A percentile compares a stretch with the other conserved stretches of the same genome.
These are phyloP conservation scores for Zygosaccharomyces sapae DNA, from an alignment of 1,139 yeast genomes.

Conservation along the genomic window DNA sequence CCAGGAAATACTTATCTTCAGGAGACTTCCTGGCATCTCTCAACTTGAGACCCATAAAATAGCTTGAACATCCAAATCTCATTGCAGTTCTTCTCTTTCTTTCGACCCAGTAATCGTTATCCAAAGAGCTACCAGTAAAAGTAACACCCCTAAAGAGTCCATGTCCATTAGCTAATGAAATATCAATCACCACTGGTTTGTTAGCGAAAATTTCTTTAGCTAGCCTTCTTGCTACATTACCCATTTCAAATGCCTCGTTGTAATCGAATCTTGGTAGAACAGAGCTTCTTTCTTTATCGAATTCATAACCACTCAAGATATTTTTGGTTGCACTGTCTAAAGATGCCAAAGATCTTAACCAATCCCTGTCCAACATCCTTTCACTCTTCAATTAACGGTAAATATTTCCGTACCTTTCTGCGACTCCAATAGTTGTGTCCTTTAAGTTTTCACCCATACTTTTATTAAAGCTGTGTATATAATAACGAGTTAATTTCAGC, in stretches of 20 bases:
- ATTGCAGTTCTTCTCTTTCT: constrained; percentile 52
- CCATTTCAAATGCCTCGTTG: constrained; percentile 29
- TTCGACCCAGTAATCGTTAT: constrained; percentile 57
- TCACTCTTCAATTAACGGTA: neutral
- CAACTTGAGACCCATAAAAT: constrained; percentile 48
- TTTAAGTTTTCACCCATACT: neutral
- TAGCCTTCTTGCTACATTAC: constrained; percentile 21
- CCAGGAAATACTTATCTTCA: constrained; percentile 41
- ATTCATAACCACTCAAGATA: neutral
- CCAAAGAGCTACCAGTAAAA: constrained; percentile 44
- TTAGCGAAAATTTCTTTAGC: constrained; percentile 26
- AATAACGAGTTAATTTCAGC: neutral
- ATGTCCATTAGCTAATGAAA: constrained; percentile 49
- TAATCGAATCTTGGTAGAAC: constrained; percentile 18
- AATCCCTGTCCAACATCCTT: constrained; percentile 3
- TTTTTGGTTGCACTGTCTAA: neutral
- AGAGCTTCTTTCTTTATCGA: constrained; percentile 3
- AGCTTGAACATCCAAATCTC: constrained; percentile 52
- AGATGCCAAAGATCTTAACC: constrained; percentile 2
- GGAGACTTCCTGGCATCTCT: constrained; percentile 19
- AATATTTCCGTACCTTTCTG: neutral
- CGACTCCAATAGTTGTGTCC: neutral
- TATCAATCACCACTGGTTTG: constrained; percentile 48
- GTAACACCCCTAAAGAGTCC: constrained; percentile 50
- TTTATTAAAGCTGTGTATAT: neutral